Base-by-base conservation (phyloP, 495 filamentous ascomycete genomes). In the Podospora conica region DNA sequence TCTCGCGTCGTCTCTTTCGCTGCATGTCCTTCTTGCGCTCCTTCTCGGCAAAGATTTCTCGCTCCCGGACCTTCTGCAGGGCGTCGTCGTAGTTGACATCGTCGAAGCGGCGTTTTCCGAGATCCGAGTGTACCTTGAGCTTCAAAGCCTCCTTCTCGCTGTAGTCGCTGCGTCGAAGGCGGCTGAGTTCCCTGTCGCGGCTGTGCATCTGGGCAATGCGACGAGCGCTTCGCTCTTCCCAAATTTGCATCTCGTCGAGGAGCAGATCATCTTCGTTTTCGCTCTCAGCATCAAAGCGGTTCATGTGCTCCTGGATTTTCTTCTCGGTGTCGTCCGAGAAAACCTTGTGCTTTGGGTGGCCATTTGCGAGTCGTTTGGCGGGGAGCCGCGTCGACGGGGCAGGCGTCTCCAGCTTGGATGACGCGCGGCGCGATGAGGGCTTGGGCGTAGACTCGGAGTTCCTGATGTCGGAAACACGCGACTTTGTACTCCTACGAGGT, bases 1-100 rank as follows among this genome's bases (percentile, higher is more conserved):
- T 97, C 75, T 98, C 95, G 21, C 95, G 87, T n/a, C 95, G 88
- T 24, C 95, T 87, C 79, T 97, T 98, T 24, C 96, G 89, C 73
- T 99, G 95, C 90, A 97, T 96, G 68, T 98, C 95, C 80, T 99
- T 99, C 83, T 99, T 99, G 27, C 96, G 91, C 77, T 98, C 96
- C 76, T 98, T 99, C 74, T 99, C 95, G 58, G 95, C 92, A 64
- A 90, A 89, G 9, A 97, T 82, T 74, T 97, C 95, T 67, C 90
- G 91, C 63, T 90, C 87, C 66, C 95, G 90, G 1, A 98, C 94
- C 69, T 96, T 88, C 55, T 89, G 85, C 61, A 93, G 81, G 20
- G 93, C 95, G 15, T 87, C 87, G 5, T 86, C 82, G 70, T 79
- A 82, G 67, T 83, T 72, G 9, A 81, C 58, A 15, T 81, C 77